Base-by-base conservation (phyloP, 768 basidiomycete species). In the Gymnopilus dilepis region DNA sequence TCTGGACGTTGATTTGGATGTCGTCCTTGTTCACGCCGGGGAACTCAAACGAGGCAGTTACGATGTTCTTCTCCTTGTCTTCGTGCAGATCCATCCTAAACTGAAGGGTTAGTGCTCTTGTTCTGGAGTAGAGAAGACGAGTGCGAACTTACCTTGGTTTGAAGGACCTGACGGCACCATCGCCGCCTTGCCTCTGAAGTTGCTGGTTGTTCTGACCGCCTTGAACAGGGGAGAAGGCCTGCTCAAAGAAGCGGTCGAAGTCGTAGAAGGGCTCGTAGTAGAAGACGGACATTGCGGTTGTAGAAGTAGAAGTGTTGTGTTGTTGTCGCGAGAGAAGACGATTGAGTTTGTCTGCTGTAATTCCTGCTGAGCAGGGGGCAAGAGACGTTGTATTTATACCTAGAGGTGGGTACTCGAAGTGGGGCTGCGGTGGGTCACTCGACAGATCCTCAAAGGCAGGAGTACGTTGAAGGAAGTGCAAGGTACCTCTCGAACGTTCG, bases 31-130 rank as follows among this genome's bases (percentile, higher is more conserved):
- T 76, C 47, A 88, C 30, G 21, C 86, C 86, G 2, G 88, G 87
- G 15, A 89, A 74, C 66, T 89, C 87, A 67, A 89, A 86, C 3
- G 78, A 72, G 30, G 86, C 87, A 1, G 82, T 85, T 19, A 88
- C 82, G 1, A 74, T 70, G 68, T 86, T 86, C 43, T 65, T 73
- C 17, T 80, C 75, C 0, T 66, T 30, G 65, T 85, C 72, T 65
- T 87, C 86, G 66, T 84, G 81, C 6, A 87, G 71, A 63, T 88
- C 84, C 81, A 87, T 82, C 66, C 85, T 87, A 15, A 30, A 17
- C 13, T 26, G 13, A 33, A 13, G 4, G 28, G 1, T 6, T 47
- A 4, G 15, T 12, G 2, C 17, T 19, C 33, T 34, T 0, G 2
- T 26, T 40, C 9, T 17, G 9, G 30, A 4, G 22, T 30, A 19